phyloP scores from a whole-genome alignment of 1,284 basidiomycete species.

The Cystobasidium pallidum region DNA sequence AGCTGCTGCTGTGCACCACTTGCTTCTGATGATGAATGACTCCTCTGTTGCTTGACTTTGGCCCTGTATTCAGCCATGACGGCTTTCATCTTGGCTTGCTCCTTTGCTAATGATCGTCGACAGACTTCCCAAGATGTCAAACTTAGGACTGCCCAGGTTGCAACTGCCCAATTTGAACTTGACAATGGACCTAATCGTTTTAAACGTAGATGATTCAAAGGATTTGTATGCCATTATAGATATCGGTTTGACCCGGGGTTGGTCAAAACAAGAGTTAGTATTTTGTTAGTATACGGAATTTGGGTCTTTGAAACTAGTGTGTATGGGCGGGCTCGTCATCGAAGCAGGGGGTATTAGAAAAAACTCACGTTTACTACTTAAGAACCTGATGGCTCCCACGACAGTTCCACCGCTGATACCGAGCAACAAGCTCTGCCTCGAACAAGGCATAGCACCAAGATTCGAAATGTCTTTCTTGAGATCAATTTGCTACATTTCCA shows the following conservation, averaged over 20 bases:
- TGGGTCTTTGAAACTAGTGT: too few species aligned
- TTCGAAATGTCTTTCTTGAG: slow-evolving; percentile 36
- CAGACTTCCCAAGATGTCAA: slow-evolving; percentile 44
- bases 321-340: too few species aligned
- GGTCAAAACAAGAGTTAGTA: too few species aligned
- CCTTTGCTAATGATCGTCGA: slow-evolving; percentile 21
- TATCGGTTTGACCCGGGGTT: too few species aligned
- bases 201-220: background rate
- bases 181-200: slow-evolving; percentile 29
- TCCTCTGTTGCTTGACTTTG: slow-evolving; percentile 23
- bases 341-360: too few species aligned
- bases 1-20: background rate
- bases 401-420: slow-evolving; percentile 44
- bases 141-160: slow-evolving; percentile 37
- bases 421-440: slow-evolving; percentile 42
- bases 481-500: slow-evolving; percentile 39
- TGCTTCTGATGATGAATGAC: background rate
- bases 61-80: slow-evolving; percentile 37
- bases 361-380: slow-evolving; percentile 37
- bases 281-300: too few species aligned
- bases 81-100: slow-evolving; percentile 36
- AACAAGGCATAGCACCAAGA: slow-evolving; percentile 38
- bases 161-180: slow-evolving; percentile 46
- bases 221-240: background rate
- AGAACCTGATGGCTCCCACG: slow-evolving; percentile 43